These are phyloP conservation scores for Termitomyces sp. DNA, from an alignment of 768 basidiomycete species.

Conservation along the genomic window DNA sequence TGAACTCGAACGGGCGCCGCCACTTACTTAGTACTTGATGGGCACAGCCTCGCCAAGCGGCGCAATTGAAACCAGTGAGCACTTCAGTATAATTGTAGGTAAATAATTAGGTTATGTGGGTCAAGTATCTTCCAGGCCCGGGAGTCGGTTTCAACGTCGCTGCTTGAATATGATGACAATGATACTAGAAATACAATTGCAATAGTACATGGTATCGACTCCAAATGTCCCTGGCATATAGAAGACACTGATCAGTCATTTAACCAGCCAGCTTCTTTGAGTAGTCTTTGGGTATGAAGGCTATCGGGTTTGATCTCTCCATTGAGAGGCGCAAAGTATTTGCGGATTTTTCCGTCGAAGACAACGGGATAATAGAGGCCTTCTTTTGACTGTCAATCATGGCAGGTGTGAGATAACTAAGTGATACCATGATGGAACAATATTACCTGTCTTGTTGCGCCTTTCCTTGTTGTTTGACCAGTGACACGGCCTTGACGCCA, in stretches of 20 bases:
- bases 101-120: background rate
- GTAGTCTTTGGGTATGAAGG: constrained; percentile 40
- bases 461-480: constrained; percentile 42
- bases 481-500: constrained; percentile 53
- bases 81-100: background rate
- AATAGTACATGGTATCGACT: background rate
- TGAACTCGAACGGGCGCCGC: background rate
- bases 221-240: background rate
- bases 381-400: constrained; percentile 33
- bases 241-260: constrained; percentile 13
- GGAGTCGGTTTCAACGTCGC: too few species aligned
- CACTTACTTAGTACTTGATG: too few species aligned
- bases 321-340: constrained; percentile 62
- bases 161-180: background rate
- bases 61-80: background rate
- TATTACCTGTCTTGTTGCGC: constrained; percentile 46
- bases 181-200: background rate
- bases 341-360: constrained; percentile 49
- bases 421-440: background rate
- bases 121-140: background rate
- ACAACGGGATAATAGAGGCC: constrained; percentile 56
- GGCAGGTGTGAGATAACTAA: background rate
- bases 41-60: background rate
- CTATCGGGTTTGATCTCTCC: constrained; percentile 68
- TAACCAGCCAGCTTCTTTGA: constrained; percentile 50